Percentiles rank a stretch among this genome's conserved stretches.
phyloP scores from a whole-genome alignment of 2,329 filamentous ascomycete genomes.

The Epichloe coenophiala region DNA sequence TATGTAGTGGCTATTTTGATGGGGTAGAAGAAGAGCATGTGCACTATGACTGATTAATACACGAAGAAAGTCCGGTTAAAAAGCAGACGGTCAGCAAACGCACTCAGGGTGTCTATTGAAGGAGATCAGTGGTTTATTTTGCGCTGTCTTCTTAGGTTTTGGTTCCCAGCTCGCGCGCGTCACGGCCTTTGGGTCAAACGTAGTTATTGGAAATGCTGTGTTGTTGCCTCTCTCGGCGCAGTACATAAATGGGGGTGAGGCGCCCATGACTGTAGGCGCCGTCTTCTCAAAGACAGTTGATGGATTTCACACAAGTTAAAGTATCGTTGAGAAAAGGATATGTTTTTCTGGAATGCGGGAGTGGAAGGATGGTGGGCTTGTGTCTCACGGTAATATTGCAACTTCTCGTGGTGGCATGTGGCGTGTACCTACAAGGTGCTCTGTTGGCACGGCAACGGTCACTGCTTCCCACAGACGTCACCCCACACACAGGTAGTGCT shows the following conservation, averaged over 20 bases:
- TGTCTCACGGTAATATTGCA: slow-evolving; percentile 1
- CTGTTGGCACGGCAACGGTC: slow-evolving; percentile 16
- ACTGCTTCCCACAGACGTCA: neutral
- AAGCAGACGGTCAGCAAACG: slow-evolving; percentile 16
- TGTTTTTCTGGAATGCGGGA: neutral
- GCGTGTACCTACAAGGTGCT: neutral
- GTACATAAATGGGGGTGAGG: slow-evolving; percentile 57
- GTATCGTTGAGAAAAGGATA: neutral
- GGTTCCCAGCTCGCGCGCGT: slow-evolving; percentile 66
- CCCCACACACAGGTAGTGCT: no score
- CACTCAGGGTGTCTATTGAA: slow-evolving; percentile 85
- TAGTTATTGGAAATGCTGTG: slow-evolving; percentile 36
- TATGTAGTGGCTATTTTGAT: slow-evolving; percentile 45
- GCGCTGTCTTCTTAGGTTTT: slow-evolving; percentile 47
- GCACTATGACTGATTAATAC: slow-evolving; percentile 15
- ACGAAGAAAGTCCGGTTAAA: neutral
- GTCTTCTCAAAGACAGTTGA: neutral
- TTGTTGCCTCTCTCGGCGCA: slow-evolving; percentile 37
- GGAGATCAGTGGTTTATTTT: slow-evolving; percentile 61
- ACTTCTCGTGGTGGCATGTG: neutral
- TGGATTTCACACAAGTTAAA: neutral
- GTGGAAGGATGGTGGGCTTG: neutral
- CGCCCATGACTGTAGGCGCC: slow-evolving; percentile 11
- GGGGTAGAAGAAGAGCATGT: slow-evolving; percentile 50
- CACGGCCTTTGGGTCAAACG: slow-evolving; percentile 79